Evolutionary conservation across 2,329 filamentous ascomycete species (phyloP).

Genomic region (Macrophomina phaseolina): DNA sequence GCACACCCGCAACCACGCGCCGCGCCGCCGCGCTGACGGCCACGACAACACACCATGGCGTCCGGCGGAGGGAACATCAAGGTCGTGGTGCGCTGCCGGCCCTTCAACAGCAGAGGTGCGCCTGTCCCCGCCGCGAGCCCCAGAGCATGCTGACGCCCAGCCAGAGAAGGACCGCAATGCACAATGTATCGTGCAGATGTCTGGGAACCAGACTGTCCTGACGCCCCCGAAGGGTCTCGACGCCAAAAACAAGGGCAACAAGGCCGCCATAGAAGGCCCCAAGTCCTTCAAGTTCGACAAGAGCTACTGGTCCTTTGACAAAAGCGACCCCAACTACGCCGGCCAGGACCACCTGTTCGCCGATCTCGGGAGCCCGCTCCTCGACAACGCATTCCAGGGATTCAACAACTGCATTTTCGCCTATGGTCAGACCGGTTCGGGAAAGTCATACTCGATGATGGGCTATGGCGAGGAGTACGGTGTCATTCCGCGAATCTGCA

Average conservation of each 20-base stretch:
- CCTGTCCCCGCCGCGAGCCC: neutral
- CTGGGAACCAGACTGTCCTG: constrained; percentile 87
- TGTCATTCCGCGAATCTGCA: constrained; percentile 95
- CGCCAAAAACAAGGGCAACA: constrained; percentile 68
- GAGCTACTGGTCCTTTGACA: constrained; percentile 98
- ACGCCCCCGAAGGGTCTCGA: constrained; percentile 67
- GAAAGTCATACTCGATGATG: constrained; percentile 99
- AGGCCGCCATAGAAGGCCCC: constrained; percentile 66
- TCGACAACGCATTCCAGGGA: constrained; percentile 97
- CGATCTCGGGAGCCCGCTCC: constrained; percentile 84
- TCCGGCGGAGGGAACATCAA: constrained; percentile 95
- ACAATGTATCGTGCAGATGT: constrained; percentile 98
- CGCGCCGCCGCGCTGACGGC: constrained; percentile 23
- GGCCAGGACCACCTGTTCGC: constrained; percentile 88
- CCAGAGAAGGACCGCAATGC: constrained; percentile 86
- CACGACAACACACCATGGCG: constrained; percentile 57
- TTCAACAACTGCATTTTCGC: constrained; percentile 99
- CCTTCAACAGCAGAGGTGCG: constrained; percentile 93
- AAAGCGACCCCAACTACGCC: constrained; percentile 79
- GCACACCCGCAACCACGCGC: constrained; percentile 8
- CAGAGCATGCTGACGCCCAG: constrained; percentile 30
- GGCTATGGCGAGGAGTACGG: constrained; percentile 95
- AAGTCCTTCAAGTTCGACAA: constrained; percentile 96
- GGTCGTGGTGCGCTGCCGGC: constrained; percentile 95
- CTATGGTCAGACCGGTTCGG: constrained; percentile 96